A percentile compares a stretch with the other conserved stretches of the same genome.
Conservation (phyloP, 768 basidiomycete genomes). For the Naganishia randhawae region DNA sequence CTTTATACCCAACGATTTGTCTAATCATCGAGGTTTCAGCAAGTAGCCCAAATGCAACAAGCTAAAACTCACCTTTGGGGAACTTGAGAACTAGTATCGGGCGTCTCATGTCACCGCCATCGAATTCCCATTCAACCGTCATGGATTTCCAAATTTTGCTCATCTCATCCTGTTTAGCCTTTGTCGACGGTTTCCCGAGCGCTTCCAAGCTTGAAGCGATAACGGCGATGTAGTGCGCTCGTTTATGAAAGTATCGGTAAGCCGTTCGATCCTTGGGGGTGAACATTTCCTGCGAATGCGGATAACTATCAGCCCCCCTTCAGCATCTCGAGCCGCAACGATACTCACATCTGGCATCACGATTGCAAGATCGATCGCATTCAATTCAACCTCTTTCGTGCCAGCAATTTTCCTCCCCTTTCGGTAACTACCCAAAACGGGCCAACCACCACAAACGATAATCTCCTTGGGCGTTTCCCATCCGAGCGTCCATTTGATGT, state of each 20-base stretch:
- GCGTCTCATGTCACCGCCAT: conserved; percentile 36
- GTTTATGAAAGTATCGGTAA: conserved; percentile 84
- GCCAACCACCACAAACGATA: conserved; percentile 79
- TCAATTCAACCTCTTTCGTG: conserved; percentile 59
- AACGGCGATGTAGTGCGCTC: conserved; percentile 79
- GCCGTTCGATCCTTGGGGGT: conserved; percentile 93
- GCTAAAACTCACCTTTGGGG: conserved; percentile 40
- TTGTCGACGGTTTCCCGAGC: conserved; percentile 23
- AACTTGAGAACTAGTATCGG: conserved; percentile 36
- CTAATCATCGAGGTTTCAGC: not conserved
- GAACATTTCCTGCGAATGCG: conserved; percentile 59
- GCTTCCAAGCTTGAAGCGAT: conserved; percentile 58
- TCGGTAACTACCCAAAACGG: conserved; percentile 69
- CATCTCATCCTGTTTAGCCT: conserved; percentile 25
- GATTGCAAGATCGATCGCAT: conserved; percentile 72
- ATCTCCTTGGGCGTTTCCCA: conserved; percentile 76
- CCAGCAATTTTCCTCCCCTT: conserved; percentile 60
- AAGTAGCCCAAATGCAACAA: not conserved
- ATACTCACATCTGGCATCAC: conserved; percentile 79
- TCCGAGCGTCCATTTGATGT: conserved; percentile 81
- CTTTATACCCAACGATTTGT: conserved; percentile 52
- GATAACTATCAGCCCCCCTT: not conserved
- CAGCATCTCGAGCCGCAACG: not conserved
- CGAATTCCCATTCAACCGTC: conserved; percentile 34
- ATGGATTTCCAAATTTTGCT: conserved; percentile 32